phyloP scores from a whole-genome alignment of 768 basidiomycete species.

The Pisolithus albus region DNA sequence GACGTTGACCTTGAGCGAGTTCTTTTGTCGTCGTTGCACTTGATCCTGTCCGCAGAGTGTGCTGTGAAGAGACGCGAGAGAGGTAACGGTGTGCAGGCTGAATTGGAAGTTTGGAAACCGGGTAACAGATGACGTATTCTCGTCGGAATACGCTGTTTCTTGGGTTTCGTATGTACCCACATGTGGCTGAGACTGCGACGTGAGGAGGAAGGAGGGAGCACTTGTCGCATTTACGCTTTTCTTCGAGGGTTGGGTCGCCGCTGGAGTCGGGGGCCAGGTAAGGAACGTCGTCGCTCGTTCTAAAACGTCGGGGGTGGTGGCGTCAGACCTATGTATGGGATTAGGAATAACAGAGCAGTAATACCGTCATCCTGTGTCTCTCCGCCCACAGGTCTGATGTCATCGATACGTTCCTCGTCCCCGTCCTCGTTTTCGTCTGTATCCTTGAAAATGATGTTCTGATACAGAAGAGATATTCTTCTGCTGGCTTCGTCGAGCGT shows the following conservation, averaged over 20 bases:
- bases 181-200: slow-evolving; percentile 21
- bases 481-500: slow-evolving; percentile 61
- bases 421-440: slow-evolving; percentile 28
- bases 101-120: slow-evolving; percentile 73
- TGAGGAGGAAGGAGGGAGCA: slow-evolving; percentile 21
- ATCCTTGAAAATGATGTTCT: slow-evolving; percentile 64
- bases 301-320: slow-evolving; percentile 3
- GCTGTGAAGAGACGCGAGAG: slow-evolving; percentile 37
- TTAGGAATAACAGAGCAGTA: slow-evolving; percentile 1
- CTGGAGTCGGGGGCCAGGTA: slow-evolving; percentile 51
- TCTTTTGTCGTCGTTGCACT: not conserved
- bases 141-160: slow-evolving; percentile 51
- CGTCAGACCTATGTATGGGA: not conserved
- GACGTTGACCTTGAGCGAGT: slow-evolving; percentile 46
- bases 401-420: not conserved
- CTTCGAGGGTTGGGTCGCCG: slow-evolving; percentile 6
- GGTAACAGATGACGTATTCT: slow-evolving; percentile 33
- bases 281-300: slow-evolving; percentile 29
- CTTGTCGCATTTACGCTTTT: slow-evolving; percentile 6
- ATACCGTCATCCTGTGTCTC: slow-evolving; percentile 5
- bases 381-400: slow-evolving; percentile 15
- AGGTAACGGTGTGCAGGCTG: slow-evolving; percentile 51
- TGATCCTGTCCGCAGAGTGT: slow-evolving; percentile 5
- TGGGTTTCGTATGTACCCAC: slow-evolving; percentile 36
- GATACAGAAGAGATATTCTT: slow-evolving; percentile 64